Evolutionary conservation across 192 early-diverging fungal species (phyloP).

Genomic region (Coemansia sp.): DNA sequence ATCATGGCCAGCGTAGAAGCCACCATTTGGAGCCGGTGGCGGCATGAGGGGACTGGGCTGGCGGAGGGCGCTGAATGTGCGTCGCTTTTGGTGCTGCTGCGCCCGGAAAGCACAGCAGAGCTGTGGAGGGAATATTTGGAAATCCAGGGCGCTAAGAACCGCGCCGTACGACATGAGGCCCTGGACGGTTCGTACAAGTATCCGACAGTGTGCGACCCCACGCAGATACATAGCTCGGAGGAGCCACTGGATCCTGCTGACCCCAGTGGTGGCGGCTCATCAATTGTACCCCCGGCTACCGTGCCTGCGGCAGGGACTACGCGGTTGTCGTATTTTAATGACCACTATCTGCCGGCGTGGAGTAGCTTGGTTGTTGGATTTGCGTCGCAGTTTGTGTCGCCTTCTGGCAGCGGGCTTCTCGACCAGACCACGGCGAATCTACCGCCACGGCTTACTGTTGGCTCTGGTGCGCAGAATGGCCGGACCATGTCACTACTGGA

Average conservation of each 20-base stretch:
- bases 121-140: constrained; percentile 46
- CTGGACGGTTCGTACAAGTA: constrained; percentile 24
- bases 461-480: neutral
- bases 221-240: neutral
- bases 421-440: constrained; percentile 8
- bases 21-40: constrained; percentile 57
- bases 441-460: neutral
- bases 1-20: constrained; percentile 73
- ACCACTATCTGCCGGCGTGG: constrained; percentile 44
- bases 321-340: constrained; percentile 39
- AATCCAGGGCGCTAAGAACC: constrained; percentile 43
- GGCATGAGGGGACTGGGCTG: constrained; percentile 16
- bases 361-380: constrained; percentile 50
- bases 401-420: constrained; percentile 40
- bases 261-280: neutral
- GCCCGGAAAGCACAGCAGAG: constrained; percentile 17
- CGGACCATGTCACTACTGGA: constrained; percentile 49
- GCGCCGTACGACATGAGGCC: constrained; percentile 15
- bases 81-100: constrained; percentile 41
- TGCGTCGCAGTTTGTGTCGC: constrained; percentile 53
- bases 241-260: neutral
- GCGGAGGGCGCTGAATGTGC: constrained; percentile 42
- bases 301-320: neutral
- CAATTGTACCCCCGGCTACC: neutral
- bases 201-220: constrained; percentile 5